Base-by-base conservation (phyloP, 768 basidiomycete genomes). In the Termitomyces heimii region DNA sequence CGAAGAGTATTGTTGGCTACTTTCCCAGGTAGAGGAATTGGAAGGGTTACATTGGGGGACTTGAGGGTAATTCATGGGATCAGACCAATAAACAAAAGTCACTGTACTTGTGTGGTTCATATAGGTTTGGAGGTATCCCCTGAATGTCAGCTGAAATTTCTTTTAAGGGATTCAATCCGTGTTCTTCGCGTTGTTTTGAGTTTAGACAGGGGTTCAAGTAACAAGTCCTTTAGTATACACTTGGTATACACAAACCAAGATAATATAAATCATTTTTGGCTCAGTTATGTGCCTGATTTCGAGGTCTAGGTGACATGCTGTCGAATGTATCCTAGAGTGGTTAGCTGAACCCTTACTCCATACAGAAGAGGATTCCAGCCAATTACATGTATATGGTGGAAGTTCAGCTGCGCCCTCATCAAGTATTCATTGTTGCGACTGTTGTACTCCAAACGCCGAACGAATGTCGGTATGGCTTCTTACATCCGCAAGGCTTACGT, bases 11-110 rank as follows among this genome's bases (percentile, higher is more conserved):
- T 72, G 71, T 50, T 73, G 71, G 44, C 67, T 60, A 42, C 55
- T 61, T 44, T 61, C 59, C 75, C 77, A 79, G 43, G 71, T 39
- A 20, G 37, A 59, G 53, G 74, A 62, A 62, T 72, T 67, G 22
- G 74, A 60, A 63, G 71, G 68, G 31, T 54, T 46, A 37, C 69
- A 69, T 65, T 77, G 72, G 51, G 68, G 60, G 55, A 62, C 67
- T 60, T 67, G 67, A 54, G 67, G 62, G 62, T 71, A 65, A 50
- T 67, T 58, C 70, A 73, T 72, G 58, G 65, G 59, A 56, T 60
- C 49, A 20, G 45, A 54, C 50, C 55, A 47, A 43, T 55, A 52
- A 51, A 58, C 18, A 42, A 56, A 32, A 58, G 53, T 48, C 45
- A 62, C 58, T 60, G 58, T 44, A n/a, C n/a, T n/a, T 59, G 60